These are phyloP conservation scores for Ampelocalamus luodianensis DNA, from an alignment of 176 grass and related monocot species.

Conservation along the genomic window DNA sequence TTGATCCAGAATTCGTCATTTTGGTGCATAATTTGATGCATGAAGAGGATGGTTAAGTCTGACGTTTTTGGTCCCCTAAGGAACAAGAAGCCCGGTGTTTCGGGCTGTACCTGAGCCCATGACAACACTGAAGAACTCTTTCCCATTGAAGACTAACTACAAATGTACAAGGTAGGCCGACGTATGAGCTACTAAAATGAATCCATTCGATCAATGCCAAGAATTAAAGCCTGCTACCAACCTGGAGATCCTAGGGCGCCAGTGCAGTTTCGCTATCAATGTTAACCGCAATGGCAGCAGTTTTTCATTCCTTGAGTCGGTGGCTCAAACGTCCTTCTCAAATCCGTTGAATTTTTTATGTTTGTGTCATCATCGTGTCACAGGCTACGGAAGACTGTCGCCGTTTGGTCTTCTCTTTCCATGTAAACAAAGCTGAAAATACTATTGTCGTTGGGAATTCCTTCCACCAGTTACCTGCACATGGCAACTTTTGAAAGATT, in stretches of 20 bases:
- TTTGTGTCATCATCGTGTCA: no score
- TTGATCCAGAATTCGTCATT: background rate
- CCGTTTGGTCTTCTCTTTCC: no score
- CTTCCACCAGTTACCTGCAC: background rate
- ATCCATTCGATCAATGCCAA: no score
- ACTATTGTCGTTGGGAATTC: background rate
- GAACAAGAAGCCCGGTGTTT: background rate
- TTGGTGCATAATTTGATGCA: background rate
- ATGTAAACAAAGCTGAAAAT: slow-evolving; percentile 3
- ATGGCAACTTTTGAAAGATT: background rate
- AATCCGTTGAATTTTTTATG: background rate
- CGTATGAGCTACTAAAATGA: no score
- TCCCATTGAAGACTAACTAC: background rate
- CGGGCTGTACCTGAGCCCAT: background rate
- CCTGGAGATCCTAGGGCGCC: no score
- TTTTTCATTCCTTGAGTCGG: no score
- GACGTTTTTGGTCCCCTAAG: background rate
- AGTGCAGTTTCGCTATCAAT: no score
- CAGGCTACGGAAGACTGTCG: no score
- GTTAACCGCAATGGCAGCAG: no score
- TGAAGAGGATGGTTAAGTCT: background rate
- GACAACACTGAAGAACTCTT: background rate
- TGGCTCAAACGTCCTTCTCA: background rate
- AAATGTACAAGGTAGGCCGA: no score
- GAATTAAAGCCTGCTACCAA: no score